phyloP scores from a whole-genome alignment of 768 basidiomycete genomes.

The Nevesoporus exiguus region DNA sequence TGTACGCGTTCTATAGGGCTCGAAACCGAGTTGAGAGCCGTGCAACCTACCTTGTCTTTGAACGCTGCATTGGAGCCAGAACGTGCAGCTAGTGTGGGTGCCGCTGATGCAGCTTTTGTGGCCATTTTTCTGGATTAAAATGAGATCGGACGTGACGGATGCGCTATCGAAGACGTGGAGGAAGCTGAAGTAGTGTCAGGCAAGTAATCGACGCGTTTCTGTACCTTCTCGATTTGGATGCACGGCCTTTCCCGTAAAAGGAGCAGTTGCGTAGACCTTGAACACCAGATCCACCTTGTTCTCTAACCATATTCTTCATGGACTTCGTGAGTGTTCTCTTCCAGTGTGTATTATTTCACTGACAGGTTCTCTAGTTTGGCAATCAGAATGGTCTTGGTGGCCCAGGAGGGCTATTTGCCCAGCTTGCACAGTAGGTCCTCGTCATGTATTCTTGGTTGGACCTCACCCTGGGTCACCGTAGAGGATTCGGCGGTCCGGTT shows the following conservation, averaged over 20 bases:
- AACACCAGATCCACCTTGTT: conserved; percentile 12
- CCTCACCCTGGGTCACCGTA: conserved; percentile 30
- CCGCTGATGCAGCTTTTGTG: conserved; percentile 21
- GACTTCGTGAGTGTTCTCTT: conserved; percentile 34
- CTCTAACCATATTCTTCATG: conserved; percentile 31
- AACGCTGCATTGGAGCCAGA: conserved; percentile 73
- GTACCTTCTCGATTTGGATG: conserved; percentile 22
- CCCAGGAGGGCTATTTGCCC: conserved; percentile 60
- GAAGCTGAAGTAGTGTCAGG: neutral
- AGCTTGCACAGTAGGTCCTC: conserved; percentile 55
- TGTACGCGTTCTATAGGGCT: conserved; percentile 27
- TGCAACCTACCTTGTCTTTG: conserved; percentile 69
- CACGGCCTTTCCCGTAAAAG: conserved; percentile 30
- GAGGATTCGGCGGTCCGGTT: conserved; percentile 53
- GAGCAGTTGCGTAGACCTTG: conserved; percentile 27
- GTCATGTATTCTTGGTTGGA: neutral
- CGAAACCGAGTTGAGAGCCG: neutral
- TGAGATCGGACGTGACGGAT: conserved; percentile 8
- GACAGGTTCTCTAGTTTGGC: conserved; percentile 33
- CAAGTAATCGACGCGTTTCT: conserved; percentile 24
- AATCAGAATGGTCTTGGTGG: conserved; percentile 36
- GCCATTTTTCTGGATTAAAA: conserved; percentile 24
- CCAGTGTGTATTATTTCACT: neutral
- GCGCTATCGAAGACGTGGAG: conserved; percentile 8
- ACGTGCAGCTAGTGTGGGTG: conserved; percentile 22